Evolutionary conservation across 2,329 filamentous ascomycete species (phyloP), one percentile per base, ranked within the genome.

Genomic region (Cordyceps javanica): DNA sequence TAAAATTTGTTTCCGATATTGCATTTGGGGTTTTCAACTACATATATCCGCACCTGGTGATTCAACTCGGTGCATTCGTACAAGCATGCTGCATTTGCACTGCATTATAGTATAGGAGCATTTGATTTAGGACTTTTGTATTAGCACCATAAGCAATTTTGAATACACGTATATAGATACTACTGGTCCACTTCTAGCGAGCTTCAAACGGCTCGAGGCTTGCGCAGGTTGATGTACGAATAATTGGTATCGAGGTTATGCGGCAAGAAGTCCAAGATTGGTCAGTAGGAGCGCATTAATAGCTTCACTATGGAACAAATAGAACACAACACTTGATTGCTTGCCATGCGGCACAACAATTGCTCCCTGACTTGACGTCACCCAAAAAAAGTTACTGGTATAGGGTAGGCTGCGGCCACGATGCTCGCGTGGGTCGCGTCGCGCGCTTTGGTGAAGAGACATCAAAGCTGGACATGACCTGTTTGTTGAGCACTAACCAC

Each of bases 61-160:
- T 26, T 48, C 42, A 38, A 48, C 32, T 49, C 19, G 34, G 42
- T 48, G 41, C 21, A 19, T 3, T 21, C 23, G 23, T 46, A 45
- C 23, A 53, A n/a, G 23, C 38, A 41, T 41, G 26, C 28, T 46
- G 52, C 41, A 55, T 48, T 30, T 55, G 41, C 44, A 44, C 45
- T 19, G 25, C 19, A 38, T 25, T 42, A 28, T 26, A 19, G 23
- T 7, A 42, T 11, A 23, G 52, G 52, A 36, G 52, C 16, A 46
- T 55, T 28, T 44, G 7, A 2, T 10, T 32, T 41, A 7, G 5
- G 5, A 16, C 11, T 9, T 55, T 55, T 41, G 34, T 28, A 38
- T 11, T 38, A 39, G 38, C 39, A 54, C 13, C 6, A 45, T 32
- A 14, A 9, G 8, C 8, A 26, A 13, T 26, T 28, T 45, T 51